phyloP scores from a whole-genome alignment of 2,329 filamentous ascomycete genomes.

The Pyrenochaeta sp. region DNA sequence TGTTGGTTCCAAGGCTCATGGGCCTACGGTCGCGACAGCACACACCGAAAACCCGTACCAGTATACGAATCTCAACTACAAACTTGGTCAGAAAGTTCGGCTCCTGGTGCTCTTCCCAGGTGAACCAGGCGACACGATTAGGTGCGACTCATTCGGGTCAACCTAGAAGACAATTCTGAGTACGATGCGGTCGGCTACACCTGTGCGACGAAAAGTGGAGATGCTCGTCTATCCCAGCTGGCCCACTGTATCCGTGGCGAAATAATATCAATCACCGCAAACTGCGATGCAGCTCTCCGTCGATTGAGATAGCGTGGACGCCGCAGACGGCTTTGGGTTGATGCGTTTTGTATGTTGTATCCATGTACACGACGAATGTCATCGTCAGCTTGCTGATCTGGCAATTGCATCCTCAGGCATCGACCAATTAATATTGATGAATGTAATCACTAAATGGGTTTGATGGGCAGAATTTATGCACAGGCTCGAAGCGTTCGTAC shows the following conservation, averaged over 20 bases:
- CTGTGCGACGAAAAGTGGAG: constrained; percentile 13
- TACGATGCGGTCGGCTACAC: constrained; percentile 25
- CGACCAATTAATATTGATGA: constrained; percentile 19
- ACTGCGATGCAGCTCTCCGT: constrained; percentile 17
- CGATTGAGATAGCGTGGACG: constrained; percentile 6
- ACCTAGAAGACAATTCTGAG: constrained; percentile 8
- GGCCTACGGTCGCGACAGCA: neutral
- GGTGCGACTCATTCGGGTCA: constrained; percentile 13
- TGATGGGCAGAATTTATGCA: constrained; percentile 23
- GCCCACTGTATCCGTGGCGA: neutral
- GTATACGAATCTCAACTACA: constrained; percentile 14
- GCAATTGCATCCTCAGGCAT: neutral
- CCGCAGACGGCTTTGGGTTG: constrained; percentile 21
- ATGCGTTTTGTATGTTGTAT: constrained; percentile 20
- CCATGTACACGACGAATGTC: neutral
- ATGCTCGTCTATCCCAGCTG: neutral
- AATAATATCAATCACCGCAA: constrained; percentile 14
- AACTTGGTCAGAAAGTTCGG: constrained; percentile 9
- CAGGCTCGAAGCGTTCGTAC: constrained; percentile 2
- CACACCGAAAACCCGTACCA: constrained; percentile 2
- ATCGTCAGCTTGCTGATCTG: neutral
- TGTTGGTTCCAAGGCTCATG: constrained; percentile 5
- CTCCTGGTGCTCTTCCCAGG: constrained; percentile 7
- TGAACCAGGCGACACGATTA: neutral
- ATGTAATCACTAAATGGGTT: constrained; percentile 17